These are phyloP conservation scores for Geotrichum restrictum DNA, from an alignment of 1,139 yeast genomes.

Conservation along the genomic window DNA sequence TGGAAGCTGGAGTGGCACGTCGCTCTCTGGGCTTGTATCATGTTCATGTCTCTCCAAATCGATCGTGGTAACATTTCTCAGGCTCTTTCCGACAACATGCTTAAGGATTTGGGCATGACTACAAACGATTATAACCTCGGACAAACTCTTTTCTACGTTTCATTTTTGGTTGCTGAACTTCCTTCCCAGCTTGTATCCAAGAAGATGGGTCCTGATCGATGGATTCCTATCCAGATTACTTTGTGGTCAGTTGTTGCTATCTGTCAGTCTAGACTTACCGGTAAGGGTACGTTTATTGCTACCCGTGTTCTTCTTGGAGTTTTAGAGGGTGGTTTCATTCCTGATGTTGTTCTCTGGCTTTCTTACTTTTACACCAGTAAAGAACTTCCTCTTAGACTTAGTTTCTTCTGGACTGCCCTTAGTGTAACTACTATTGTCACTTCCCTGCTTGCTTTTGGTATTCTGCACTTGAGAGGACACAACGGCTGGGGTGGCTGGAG, in stretches of 20 bases:
- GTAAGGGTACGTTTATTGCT: slow-evolving; percentile 41
- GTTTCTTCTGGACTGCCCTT: slow-evolving; percentile 44
- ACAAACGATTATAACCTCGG: slow-evolving; percentile 52
- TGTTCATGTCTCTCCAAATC: slow-evolving; percentile 50
- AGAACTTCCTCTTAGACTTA: no score
- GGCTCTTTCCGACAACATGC: slow-evolving; percentile 50
- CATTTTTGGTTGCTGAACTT: slow-evolving; percentile 49
- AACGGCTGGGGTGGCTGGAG: slow-evolving; percentile 49
- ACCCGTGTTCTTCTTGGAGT: slow-evolving; percentile 49
- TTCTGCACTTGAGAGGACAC: slow-evolving; percentile 43
- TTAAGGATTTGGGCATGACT: slow-evolving; percentile 44
- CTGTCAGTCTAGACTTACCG: slow-evolving; percentile 43
- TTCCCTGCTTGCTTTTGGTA: slow-evolving; percentile 46
- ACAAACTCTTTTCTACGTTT: slow-evolving; percentile 43
- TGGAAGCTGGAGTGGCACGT: slow-evolving; percentile 46
- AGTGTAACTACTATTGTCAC: slow-evolving; percentile 33
- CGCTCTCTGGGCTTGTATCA: slow-evolving; percentile 45
- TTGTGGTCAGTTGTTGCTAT: slow-evolving; percentile 51
- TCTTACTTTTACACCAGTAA: no score
- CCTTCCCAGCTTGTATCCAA: slow-evolving; percentile 55
- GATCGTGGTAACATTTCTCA: slow-evolving; percentile 51
- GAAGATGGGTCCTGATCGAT: slow-evolving; percentile 51
- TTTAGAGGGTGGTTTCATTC: slow-evolving; percentile 54
- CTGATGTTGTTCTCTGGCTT: slow-evolving; percentile 50
- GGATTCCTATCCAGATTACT: slow-evolving; percentile 51